Percentiles rank a stretch among this genome's conserved stretches.
These are phyloP conservation scores for Neopestalotiopsis sp. DNA, from an alignment of 2,329 filamentous ascomycete genomes.

Conservation along the genomic window DNA sequence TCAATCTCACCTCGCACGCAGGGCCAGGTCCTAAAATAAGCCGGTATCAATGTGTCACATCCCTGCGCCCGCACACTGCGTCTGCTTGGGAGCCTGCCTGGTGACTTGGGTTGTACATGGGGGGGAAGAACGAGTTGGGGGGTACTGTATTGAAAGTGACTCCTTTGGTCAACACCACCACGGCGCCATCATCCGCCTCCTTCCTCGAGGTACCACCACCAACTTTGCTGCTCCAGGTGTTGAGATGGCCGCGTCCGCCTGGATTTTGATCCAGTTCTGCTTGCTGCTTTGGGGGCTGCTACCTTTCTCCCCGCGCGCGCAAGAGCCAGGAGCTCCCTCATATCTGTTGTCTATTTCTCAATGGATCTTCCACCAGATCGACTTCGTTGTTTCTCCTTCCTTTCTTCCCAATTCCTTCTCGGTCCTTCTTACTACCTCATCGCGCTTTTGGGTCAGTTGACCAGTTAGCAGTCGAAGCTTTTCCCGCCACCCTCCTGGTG, in stretches of 20 bases:
- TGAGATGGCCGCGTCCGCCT: not conserved
- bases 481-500: not conserved
- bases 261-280: not conserved
- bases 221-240: not conserved
- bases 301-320: slow-evolving; percentile 7
- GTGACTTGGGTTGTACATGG: slow-evolving; percentile 7
- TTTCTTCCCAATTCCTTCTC: slow-evolving; percentile 8
- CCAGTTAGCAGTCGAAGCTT: not conserved
- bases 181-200: slow-evolving; percentile 31
- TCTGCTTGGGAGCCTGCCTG: slow-evolving; percentile 33
- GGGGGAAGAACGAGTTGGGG: not conserved
- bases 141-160: slow-evolving; percentile 5
- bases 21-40: slow-evolving; percentile 19
- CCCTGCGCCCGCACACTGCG: slow-evolving; percentile 32
- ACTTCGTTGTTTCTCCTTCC: slow-evolving; percentile 16
- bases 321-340: not conserved
- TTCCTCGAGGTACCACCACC: slow-evolving; percentile 28
- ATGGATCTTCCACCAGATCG: slow-evolving; percentile 15
- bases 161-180: slow-evolving; percentile 20
- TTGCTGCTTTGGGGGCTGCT: slow-evolving; percentile 17
- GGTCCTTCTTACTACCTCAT: not conserved
- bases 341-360: slow-evolving; percentile 12
- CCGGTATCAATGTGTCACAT: slow-evolving; percentile 14
- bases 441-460: slow-evolving; percentile 8
- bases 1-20: slow-evolving; percentile 13